Base-by-base conservation (phyloP, 2,329 filamentous ascomycete genomes). In the Verticillium longisporum region DNA sequence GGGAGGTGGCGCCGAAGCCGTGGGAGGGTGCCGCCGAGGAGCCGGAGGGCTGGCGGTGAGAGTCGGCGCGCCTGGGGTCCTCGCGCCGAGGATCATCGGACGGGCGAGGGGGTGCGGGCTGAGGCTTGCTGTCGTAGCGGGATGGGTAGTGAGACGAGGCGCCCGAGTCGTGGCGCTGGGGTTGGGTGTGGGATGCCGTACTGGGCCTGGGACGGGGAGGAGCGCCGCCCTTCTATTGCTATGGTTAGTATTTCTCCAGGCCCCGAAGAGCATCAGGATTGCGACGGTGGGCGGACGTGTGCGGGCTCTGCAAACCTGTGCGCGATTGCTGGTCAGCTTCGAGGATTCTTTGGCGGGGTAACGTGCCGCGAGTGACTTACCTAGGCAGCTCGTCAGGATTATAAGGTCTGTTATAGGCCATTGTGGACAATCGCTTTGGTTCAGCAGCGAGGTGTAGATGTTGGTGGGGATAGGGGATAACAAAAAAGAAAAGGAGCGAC, bases 341-440 rank as follows among this genome's bases (percentile, higher is more conserved):
- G 32, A 58, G 56, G 60, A 61, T 60, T 38, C 38, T 53, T 38
- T 56, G 57, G 65, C 54, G 55, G 55, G 60, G 41, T 59, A 38
- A 26, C 26, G 38, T 38, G 68, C 64, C 62, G 57, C 64, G 60
- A 58, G 56, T n/a, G 53, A 77, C 88, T 78, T 83, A 95, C 90
- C 92, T 92, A 72, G 94, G 94, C 66, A 99, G 86, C 73, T 92
- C 91, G 80, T 99, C 94, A 37, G 93, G 93, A 75, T 99, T 96
- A 80, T 92, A 95, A 61, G 89, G 86, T 74, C 87, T 88, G 78
- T 96, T 96, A 83, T 98, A 98, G 61, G 94, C 94, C 94, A 98
- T 98, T 63, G 72, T 75, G 66, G 62, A 10, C 21, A 18, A 34
- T 26, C 36, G 36, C 14, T 13, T 58, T 10, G 13, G 34, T 21